Evolutionary conservation across 139 green algal species (phyloP).

Genomic region (Chlamydomonas eustigma): DNA sequence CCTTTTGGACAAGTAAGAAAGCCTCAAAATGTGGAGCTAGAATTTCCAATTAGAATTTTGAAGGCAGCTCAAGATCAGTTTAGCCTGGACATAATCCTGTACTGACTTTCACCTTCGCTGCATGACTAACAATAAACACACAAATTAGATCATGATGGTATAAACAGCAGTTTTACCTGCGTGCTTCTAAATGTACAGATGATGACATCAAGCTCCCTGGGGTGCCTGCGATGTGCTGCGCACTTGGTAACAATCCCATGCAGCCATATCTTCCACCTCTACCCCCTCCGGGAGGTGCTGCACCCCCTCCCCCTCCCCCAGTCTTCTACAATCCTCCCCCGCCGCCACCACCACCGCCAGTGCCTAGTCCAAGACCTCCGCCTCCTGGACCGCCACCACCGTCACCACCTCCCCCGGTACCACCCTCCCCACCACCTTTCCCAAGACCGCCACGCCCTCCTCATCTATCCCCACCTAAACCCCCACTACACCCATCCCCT

Average conservation of each 20-base stretch:
- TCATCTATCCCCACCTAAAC: no score
- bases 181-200: no score
- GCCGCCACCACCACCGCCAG: neutral
- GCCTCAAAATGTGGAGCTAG: no score
- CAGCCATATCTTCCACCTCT: neutral
- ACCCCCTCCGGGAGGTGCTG: neutral
- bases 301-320: no score
- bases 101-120: no score
- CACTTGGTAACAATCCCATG: neutral
- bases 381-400: neutral
- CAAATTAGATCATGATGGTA: no score
- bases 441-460: neutral
- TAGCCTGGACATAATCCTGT: no score
- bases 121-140: no score
- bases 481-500: neutral
- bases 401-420: neutral
- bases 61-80: no score
- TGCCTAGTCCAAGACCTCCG: neutral
- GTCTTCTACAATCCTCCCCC: neutral
- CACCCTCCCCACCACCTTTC: neutral
- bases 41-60: no score
- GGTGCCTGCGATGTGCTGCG: neutral
- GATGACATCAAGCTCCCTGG: neutral
- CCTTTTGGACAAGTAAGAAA: neutral
- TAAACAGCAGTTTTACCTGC: no score